Base-by-base conservation (phyloP, 768 basidiomycete species). In the Calocybe gangraenosa region DNA sequence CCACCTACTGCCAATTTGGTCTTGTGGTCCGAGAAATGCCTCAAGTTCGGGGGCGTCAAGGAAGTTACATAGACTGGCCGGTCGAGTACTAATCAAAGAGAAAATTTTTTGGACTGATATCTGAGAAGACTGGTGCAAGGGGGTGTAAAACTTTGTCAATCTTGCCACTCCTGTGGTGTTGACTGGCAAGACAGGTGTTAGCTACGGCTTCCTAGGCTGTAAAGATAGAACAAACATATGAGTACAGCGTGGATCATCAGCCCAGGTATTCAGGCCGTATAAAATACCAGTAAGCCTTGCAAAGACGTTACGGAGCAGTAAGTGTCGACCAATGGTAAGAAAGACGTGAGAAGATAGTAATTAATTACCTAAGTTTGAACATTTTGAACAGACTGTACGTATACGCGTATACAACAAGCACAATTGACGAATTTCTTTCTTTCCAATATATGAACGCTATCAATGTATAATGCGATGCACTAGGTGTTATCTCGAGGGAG, bases 101-200 rank as follows among this genome's bases (percentile, higher is more conserved):
- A 90, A 97, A 63, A 98, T 97, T 72, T 87, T 87, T 53, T 87
- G 79, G 40, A 95, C 79, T 23, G 94, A 73, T 3, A 75, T 75
- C 61, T 84, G 81, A 14, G 81, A 69, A 11, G 78, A 73, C 50
- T 79, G 79, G 47, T 84, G 79, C 14, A 89, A 70, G 3, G 87
- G 84, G 5, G 87, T 84, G 68, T 91, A 94, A 73, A 92, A 95
- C 65, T 92, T 93, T 56, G 86, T 82, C 49, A 93, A 67, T 36
- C 90, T 81, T 9, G 88, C 76, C 47, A 88, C 78, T 37, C 95
- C 95, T 42, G 89, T 84, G 19, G 92, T 97, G 68, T 98, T 98
- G 73, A 98, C 93, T 88, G 59, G 31, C 47, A 47, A 33, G 11
- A 19, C 22, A 14, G 21, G 41, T 37, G 36, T 44, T 40, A 56